Evolutionary conservation across 2,329 filamentous ascomycete genomes (phyloP).

Genomic region (Xylariaceae sp.): DNA sequence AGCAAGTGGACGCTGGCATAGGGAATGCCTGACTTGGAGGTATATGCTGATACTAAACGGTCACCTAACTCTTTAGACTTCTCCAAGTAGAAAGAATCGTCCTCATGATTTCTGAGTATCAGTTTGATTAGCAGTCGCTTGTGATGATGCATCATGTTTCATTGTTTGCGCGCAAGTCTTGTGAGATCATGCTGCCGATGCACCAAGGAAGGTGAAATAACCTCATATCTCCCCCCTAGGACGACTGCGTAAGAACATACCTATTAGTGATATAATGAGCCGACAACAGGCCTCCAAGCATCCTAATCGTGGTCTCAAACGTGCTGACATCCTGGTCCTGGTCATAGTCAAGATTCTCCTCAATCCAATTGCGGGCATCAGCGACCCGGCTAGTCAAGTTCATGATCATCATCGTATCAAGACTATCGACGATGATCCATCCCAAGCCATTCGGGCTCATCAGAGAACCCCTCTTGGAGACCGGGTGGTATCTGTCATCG

Average conservation of each 20-base stretch:
- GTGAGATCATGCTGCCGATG: no score
- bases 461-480: conserved; percentile 67
- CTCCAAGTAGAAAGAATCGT: conserved; percentile 84
- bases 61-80: conserved; percentile 89
- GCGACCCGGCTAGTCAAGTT: conserved; percentile 78
- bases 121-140: background rate
- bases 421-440: conserved; percentile 92
- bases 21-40: conserved; percentile 77
- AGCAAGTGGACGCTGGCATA: conserved; percentile 84
- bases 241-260: background rate
- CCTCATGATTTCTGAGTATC: background rate
- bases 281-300: conserved; percentile 85
- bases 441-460: conserved; percentile 86
- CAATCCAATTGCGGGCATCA: conserved; percentile 81
- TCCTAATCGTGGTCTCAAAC: conserved; percentile 94
- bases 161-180: no score
- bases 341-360: conserved; percentile 71
- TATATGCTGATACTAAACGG: conserved; percentile 76
- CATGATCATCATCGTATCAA: conserved; percentile 97
- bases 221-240: no score
- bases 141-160: no score
- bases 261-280: conserved; percentile 78
- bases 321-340: conserved; percentile 93
- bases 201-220: no score
- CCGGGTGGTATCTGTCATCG: conserved; percentile 77